These are phyloP conservation scores for Pseudogymnoascus sp. DNA, from an alignment of 2,329 filamentous ascomycete species.

Conservation along the genomic window DNA sequence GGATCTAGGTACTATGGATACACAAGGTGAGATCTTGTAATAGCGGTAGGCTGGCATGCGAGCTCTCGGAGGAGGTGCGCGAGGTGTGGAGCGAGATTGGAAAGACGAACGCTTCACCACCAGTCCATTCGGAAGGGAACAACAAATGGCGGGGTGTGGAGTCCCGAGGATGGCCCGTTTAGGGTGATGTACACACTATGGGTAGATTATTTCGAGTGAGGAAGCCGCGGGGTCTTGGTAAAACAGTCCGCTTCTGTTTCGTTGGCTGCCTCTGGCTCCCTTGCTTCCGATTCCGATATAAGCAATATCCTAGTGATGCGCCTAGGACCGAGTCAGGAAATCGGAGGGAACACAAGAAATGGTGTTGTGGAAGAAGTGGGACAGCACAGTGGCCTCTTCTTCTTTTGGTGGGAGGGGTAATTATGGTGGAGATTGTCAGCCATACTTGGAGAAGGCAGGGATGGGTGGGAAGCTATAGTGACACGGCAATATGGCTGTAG, in stretches of 20 bases:
- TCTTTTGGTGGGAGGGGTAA: not conserved
- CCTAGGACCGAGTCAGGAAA: not conserved
- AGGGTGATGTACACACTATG: not conserved
- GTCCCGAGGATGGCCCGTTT: conserved; percentile 1
- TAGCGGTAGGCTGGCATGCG: not conserved
- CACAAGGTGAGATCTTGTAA: not conserved
- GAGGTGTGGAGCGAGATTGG: not conserved
- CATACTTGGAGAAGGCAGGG: not conserved
- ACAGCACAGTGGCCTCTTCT: not conserved
- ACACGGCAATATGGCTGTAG: not conserved
- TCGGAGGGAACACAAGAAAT: not conserved
- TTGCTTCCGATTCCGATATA: not conserved
- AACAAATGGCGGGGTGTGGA: conserved; percentile 5
- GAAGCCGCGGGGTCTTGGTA: not conserved
- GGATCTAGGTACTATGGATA: conserved; percentile 3
- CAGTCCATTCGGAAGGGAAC: not conserved
- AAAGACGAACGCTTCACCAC: not conserved
- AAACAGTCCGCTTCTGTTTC: not conserved
- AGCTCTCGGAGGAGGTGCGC: not conserved
- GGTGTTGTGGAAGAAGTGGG: not conserved
- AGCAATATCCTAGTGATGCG: not conserved
- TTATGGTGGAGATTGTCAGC: not conserved
- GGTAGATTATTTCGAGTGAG: not conserved
- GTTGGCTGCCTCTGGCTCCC: not conserved
- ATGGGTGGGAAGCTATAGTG: not conserved